Conservation (phyloP, 352 stramenopile genomes). For the Phytophthora sojae region DNA sequence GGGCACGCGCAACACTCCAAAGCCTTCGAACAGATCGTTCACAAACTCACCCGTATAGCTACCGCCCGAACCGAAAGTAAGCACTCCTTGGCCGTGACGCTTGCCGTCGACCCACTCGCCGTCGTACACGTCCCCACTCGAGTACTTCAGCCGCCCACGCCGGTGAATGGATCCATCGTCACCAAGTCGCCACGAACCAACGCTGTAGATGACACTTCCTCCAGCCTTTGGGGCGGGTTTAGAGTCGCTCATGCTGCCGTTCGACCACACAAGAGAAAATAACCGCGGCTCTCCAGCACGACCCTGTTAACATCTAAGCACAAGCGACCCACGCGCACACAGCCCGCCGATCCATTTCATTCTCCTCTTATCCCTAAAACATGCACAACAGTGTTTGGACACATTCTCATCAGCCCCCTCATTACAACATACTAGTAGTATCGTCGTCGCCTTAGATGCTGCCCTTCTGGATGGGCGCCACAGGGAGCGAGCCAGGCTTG, state of each 20-base stretch:
- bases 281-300: constrained; percentile 13
- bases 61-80: constrained; percentile 53
- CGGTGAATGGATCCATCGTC: constrained; percentile 82
- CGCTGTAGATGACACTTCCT: constrained; percentile 62
- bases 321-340: constrained; percentile 16
- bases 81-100: constrained; percentile 64
- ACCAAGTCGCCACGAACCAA: constrained; percentile 73
- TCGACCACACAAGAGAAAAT: constrained; percentile 23
- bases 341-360: constrained; percentile 32
- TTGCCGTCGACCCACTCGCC: constrained; percentile 89
- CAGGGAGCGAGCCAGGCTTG: constrained; percentile 67
- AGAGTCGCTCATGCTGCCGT: constrained; percentile 7
- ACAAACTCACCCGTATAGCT: constrained; percentile 69
- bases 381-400: constrained; percentile 40
- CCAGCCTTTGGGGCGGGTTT: constrained; percentile 24
- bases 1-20: constrained; percentile 60
- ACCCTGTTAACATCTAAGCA: constrained; percentile 5
- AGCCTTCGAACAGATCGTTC: constrained; percentile 65
- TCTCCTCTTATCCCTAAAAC: constrained; percentile 35
- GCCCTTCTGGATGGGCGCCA: constrained; percentile 76
- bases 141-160: constrained; percentile 69
- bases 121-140: constrained; percentile 84
- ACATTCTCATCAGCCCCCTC: constrained; percentile 23
- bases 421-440: constrained; percentile 12
- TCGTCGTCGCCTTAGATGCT: constrained; percentile 50